phyloP scores from a whole-genome alignment of 179 eudicot species.

The Silene coronaria region DNA sequence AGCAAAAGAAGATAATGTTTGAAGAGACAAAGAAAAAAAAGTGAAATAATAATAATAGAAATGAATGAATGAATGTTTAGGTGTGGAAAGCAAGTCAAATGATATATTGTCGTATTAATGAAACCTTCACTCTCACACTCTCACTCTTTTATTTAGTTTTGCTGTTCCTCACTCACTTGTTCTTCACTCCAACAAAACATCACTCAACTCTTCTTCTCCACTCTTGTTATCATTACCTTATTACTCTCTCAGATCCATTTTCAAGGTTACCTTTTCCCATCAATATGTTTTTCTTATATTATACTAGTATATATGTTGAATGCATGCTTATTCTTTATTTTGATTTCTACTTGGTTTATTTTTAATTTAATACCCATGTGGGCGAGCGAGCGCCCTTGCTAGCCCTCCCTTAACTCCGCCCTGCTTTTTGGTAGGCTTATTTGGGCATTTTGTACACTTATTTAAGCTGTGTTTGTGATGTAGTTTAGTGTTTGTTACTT shows the following conservation, averaged over 20 bases:
- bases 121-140: conserved; percentile 7
- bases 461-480: conserved; percentile 1
- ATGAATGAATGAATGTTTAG: background rate
- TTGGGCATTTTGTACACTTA: background rate
- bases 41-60: background rate
- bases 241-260: conserved; percentile 28
- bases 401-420: no score
- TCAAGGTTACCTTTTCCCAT: conserved; percentile 11
- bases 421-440: no score
- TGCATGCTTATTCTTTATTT: background rate
- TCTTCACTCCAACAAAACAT: conserved; percentile 3
- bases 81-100: conserved; percentile 11
- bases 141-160: background rate
- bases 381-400: no score
- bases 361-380: background rate
- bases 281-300: background rate
- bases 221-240: conserved; percentile 3
- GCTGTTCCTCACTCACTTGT: conserved; percentile 13
- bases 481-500: background rate
- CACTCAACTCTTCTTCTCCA: conserved; percentile 2
- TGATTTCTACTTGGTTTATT: background rate
- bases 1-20: no score
- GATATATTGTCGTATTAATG: conserved; percentile 13
- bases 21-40: no score
- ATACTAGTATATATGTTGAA: no score